Evolutionary conservation across 2,329 filamentous ascomycete genomes (phyloP).

Genomic region (Gyromitra esculenta): DNA sequence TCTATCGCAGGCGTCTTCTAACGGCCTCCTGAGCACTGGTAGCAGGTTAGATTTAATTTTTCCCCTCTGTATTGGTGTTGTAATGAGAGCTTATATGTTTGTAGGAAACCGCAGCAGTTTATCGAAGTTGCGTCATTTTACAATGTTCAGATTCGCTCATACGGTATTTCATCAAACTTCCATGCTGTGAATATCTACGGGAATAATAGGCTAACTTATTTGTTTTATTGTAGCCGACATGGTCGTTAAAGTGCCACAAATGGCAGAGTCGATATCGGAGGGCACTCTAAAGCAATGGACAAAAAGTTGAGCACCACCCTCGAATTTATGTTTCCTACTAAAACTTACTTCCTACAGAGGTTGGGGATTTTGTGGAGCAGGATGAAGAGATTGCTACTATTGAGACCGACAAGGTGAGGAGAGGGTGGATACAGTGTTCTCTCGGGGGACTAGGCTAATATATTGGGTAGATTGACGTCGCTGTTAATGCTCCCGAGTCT

Average conservation of each 20-base stretch:
- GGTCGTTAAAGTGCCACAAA: slow-evolving; percentile 91
- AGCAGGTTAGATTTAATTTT: slow-evolving; percentile 29
- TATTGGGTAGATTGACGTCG: slow-evolving; percentile 83
- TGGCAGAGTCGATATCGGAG: slow-evolving; percentile 99
- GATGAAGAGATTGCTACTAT: slow-evolving; percentile 99
- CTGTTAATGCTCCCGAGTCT: slow-evolving; percentile 90
- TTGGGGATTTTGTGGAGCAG: slow-evolving; percentile 92
- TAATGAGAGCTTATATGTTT: slow-evolving; percentile 24
- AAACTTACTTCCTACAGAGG: slow-evolving; percentile 63
- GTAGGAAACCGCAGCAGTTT: slow-evolving; percentile 50
- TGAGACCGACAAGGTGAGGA: slow-evolving; percentile 91
- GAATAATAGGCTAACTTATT: slow-evolving; percentile 26
- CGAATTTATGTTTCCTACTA: slow-evolving; percentile 19
- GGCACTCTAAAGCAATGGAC: slow-evolving; percentile 95
- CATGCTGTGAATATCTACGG: slow-evolving; percentile 7
- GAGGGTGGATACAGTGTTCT: background rate
- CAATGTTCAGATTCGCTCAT: slow-evolving; percentile 53
- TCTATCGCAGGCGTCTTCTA: slow-evolving; percentile 41
- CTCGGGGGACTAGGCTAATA: slow-evolving; percentile 14
- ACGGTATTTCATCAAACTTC: slow-evolving; percentile 46
- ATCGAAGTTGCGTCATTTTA: slow-evolving; percentile 49
- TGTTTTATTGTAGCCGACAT: slow-evolving; percentile 70
- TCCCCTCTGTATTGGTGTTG: background rate
- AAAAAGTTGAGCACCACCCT: slow-evolving; percentile 69
- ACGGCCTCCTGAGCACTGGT: slow-evolving; percentile 30